Percentiles rank a stretch among this genome's conserved stretches.
These are phyloP conservation scores for Cephalotrichum gorgonifer DNA, from an alignment of 2,329 filamentous ascomycete species.

Conservation along the genomic window DNA sequence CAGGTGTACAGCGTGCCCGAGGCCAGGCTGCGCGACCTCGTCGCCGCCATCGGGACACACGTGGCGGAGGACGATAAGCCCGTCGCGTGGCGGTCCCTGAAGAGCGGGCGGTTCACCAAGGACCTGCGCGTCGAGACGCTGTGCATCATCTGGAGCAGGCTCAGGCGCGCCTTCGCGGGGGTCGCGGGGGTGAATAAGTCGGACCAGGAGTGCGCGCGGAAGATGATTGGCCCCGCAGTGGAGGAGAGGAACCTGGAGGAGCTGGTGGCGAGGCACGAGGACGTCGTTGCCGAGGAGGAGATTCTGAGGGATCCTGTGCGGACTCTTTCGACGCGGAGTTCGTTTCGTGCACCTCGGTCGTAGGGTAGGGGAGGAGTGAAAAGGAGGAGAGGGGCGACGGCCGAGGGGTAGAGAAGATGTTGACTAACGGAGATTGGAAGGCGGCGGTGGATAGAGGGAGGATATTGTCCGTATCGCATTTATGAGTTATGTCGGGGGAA, in stretches of 20 bases:
- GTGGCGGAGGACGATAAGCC: background rate
- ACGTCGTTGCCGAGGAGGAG: background rate
- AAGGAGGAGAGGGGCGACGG: background rate
- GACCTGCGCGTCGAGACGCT: background rate
- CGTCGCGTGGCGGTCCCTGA: background rate
- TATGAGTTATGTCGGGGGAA: too few relatives aligned
- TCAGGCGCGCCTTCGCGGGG: background rate
- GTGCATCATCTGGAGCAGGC: background rate
- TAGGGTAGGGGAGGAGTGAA: background rate
- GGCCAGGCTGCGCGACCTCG: background rate
- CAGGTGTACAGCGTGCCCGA: constrained; percentile 2
- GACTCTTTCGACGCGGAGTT: background rate
- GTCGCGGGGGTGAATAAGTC: background rate
- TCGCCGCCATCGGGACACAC: background rate
- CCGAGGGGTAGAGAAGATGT: too few relatives aligned
- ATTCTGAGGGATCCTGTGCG: background rate
- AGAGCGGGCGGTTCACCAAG: background rate
- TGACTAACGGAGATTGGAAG: too few relatives aligned
- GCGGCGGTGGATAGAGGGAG: too few relatives aligned
- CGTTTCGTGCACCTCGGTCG: too few relatives aligned
- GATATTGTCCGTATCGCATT: too few relatives aligned
- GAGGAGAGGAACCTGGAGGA: background rate
- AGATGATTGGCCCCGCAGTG: background rate
- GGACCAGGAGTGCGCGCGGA: background rate
- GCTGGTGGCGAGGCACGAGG: background rate